Conservation (phyloP, 2,329 filamentous ascomycete genomes). For the Botrytis fabae region DNA sequence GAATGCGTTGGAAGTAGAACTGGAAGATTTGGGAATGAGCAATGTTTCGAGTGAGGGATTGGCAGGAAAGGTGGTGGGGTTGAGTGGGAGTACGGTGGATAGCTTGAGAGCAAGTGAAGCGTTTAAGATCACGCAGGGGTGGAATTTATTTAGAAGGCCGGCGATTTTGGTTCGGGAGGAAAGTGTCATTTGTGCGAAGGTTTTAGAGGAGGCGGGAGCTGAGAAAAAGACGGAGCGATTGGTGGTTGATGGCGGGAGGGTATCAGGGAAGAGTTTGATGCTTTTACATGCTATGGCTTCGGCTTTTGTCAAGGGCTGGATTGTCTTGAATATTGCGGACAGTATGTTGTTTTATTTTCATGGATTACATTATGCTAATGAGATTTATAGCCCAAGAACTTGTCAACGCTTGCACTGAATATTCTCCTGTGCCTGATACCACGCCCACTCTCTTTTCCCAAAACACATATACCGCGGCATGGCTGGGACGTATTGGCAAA, state of each 20-base stretch:
- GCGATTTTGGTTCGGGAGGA: slow-evolving; percentile 76
- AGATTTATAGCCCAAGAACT: slow-evolving; percentile 69
- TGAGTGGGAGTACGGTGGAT: slow-evolving; percentile 73
- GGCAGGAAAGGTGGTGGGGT: slow-evolving; percentile 65
- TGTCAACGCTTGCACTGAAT: slow-evolving; percentile 77
- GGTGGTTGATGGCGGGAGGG: slow-evolving; percentile 71
- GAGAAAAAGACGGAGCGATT: slow-evolving; percentile 59
- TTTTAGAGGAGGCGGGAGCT: slow-evolving; percentile 57
- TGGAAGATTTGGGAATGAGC: slow-evolving; percentile 60
- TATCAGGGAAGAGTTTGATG: slow-evolving; percentile 84
- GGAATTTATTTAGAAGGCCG: slow-evolving; percentile 81
- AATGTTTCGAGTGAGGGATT: slow-evolving; percentile 55
- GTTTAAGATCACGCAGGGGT: slow-evolving; percentile 88
- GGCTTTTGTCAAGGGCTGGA: slow-evolving; percentile 79
- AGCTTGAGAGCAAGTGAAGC: slow-evolving; percentile 80
- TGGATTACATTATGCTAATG: slow-evolving; percentile 25
- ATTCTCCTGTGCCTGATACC: slow-evolving; percentile 65
- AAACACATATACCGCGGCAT: slow-evolving; percentile 70
- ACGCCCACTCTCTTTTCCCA: slow-evolving; percentile 69
- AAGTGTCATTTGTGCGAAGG: slow-evolving; percentile 68
- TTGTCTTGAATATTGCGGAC: slow-evolving; percentile 87
- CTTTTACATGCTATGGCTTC: slow-evolving; percentile 81
- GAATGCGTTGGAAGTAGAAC: slow-evolving; percentile 77
- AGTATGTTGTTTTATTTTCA: slow-evolving; percentile 53
- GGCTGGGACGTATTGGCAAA: slow-evolving; percentile 70